These are phyloP conservation scores for Stygiomarasmius scandens DNA, from an alignment of 1,284 basidiomycete species.

Conservation along the genomic window DNA sequence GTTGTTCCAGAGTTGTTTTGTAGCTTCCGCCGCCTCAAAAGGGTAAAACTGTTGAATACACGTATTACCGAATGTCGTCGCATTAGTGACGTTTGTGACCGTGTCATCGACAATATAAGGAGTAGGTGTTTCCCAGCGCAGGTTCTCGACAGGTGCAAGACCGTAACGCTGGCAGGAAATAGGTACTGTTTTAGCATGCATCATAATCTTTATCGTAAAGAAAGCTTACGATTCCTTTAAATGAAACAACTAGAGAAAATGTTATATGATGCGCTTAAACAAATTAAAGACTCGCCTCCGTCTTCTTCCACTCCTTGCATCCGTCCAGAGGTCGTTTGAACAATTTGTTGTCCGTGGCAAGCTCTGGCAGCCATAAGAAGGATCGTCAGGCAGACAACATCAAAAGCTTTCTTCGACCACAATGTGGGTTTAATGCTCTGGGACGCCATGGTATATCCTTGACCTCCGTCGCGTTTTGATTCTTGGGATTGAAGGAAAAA, in stretches of 20 bases:
- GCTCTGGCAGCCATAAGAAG: too few relatives aligned
- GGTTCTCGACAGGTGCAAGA: constrained; percentile 10
- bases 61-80: constrained; percentile 13
- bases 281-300: background rate
- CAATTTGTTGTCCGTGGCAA: background rate
- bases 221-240: constrained; percentile 19
- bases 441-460: too few relatives aligned
- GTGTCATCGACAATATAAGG: constrained; percentile 3
- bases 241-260: constrained; percentile 11
- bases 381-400: too few relatives aligned
- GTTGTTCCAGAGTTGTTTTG: constrained; percentile 14
- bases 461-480: too few relatives aligned
- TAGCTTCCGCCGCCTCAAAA: background rate
- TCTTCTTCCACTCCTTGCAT: constrained; percentile 3
- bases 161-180: constrained; percentile 13
- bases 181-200: background rate
- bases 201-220: background rate
- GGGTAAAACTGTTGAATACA: constrained; percentile 20
- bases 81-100: background rate
- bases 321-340: constrained; percentile 1
- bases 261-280: background rate
- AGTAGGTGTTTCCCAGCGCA: constrained; percentile 19
- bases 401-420: too few relatives aligned
- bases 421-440: too few relatives aligned
- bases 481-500: too few relatives aligned